Base-by-base conservation (phyloP, 2,329 filamentous ascomycete species). In the Mycogone perniciosa region DNA sequence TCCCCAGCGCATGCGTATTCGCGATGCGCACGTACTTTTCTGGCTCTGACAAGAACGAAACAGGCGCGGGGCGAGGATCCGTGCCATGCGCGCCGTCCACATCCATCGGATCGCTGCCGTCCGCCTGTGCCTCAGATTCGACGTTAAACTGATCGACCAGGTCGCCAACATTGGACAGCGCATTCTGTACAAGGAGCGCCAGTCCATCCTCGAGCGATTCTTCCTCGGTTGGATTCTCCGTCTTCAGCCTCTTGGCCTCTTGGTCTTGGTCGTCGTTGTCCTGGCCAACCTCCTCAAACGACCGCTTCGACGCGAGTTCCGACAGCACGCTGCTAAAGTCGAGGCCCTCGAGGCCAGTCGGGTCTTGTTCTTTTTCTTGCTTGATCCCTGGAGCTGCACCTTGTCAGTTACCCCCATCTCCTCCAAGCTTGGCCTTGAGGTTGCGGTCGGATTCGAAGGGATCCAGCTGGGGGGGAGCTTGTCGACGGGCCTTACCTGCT, bases 131-230 rank as follows among this genome's bases (percentile, higher is more conserved):
- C 37, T 62, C 59, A 40, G 56, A 40, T 6, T 50, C 53, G 13
- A 59, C 54, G 43, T 53, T 61, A 52, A 70, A 67, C 33, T 66
- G 63, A 34, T 57, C 61, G 29, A 70, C 66, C 41, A 71, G 59
- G 44, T 71, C 66, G 53, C 60, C 64, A 4, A 71, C 67, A 53
- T 70, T 69, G 48, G 65, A 68, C 27, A 72, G 60, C 44, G 70
- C 69, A 61, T 70, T 71, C 53, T 69, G 67, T 6, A 72, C 68
- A 7, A 72, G 62, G 13, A 70, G 61, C 30, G 64, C 67, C 40
- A 71, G 60, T 1, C 63, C 66, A 48, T 68, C 64, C 45, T 70
- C 68, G 7, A 69, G 57, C 26, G 62, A 64, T 31, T 61, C 60
- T 48, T 63, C 61, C 8, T 61, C 52, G 44, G 51, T 50, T 31